Conservation (phyloP, 176 grass and related monocot species). For the Metroxylon sagu region DNA sequence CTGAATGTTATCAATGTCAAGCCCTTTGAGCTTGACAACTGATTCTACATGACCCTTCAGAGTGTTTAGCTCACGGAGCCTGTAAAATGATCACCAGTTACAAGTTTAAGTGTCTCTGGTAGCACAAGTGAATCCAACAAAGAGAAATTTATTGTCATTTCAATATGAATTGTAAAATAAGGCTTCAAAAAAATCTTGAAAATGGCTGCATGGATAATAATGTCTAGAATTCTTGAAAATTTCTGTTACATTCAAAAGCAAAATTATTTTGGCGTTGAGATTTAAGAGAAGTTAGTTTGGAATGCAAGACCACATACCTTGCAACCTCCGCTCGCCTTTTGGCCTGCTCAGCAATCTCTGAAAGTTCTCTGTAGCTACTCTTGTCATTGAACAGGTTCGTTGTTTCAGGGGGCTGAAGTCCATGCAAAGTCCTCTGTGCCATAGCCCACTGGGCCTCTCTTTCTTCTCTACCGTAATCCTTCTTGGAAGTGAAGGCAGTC, state of each 20-base stretch:
- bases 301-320: slow-evolving; percentile 24
- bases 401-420: slow-evolving; percentile 45
- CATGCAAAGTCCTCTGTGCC: slow-evolving; percentile 83
- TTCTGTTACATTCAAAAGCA: background rate
- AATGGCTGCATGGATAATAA: too few species aligned
- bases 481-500: slow-evolving; percentile 79
- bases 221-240: background rate
- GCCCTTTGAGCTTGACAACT: slow-evolving; percentile 69
- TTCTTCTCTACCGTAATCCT: slow-evolving; percentile 86
- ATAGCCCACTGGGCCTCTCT: slow-evolving; percentile 88
- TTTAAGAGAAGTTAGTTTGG: background rate
- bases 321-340: slow-evolving; percentile 88
- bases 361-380: slow-evolving; percentile 64
- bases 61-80: slow-evolving; percentile 66
- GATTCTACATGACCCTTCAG: slow-evolving; percentile 67
- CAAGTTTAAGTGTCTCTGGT: background rate
- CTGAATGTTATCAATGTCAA: slow-evolving; percentile 61
- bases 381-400: slow-evolving; percentile 30
- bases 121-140: background rate
- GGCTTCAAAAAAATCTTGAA: too few species aligned
- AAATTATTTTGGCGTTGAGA: background rate
- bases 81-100: slow-evolving; percentile 9
- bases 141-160: too few species aligned
- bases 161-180: too few species aligned
- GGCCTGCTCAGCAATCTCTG: slow-evolving; percentile 91